Percentiles rank a stretch among this genome's conserved stretches.
These are phyloP conservation scores for Verticillium longisporum DNA, from an alignment of 2,329 filamentous ascomycete species.

Conservation along the genomic window DNA sequence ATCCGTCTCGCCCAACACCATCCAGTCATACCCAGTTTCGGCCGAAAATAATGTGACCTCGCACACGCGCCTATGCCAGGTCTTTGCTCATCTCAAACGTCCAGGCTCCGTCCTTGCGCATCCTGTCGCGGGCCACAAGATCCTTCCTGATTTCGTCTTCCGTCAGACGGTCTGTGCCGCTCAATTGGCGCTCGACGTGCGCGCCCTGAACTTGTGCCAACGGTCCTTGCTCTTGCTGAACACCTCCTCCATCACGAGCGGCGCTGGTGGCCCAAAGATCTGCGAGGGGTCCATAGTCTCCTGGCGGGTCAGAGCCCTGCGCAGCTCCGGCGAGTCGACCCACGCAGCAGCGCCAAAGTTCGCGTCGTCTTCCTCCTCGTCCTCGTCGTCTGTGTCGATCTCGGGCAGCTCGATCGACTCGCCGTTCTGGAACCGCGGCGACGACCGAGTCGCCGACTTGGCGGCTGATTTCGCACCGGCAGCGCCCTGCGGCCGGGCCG, in stretches of 20 bases:
- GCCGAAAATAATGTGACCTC: not conserved
- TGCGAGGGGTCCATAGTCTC: constrained; percentile 77
- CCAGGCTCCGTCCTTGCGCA: constrained; percentile 82
- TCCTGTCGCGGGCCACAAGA: constrained; percentile 67
- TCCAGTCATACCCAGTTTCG: not conserved
- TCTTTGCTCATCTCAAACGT: constrained; percentile 55
- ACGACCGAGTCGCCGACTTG: constrained; percentile 53
- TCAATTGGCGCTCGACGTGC: constrained; percentile 95
- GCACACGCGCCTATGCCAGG: constrained; percentile 25
- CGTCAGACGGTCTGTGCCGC: constrained; percentile 71
- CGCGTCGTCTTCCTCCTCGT: constrained; percentile 55
- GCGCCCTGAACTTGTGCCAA: constrained; percentile 79
- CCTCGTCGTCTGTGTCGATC: constrained; percentile 89
- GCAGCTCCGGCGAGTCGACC: constrained; percentile 82
- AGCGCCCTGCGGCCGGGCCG: constrained; percentile 46
- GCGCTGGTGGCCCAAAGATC: constrained; percentile 83
- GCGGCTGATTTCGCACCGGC: constrained; percentile 45
- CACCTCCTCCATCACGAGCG: constrained; percentile 92
- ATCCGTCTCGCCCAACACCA: not conserved
- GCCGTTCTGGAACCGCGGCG: constrained; percentile 80
- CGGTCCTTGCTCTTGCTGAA: constrained; percentile 85
- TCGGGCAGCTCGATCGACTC: constrained; percentile 90
- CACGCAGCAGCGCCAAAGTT: constrained; percentile 60
- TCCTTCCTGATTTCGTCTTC: constrained; percentile 82
- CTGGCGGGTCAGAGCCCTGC: constrained; percentile 68